A percentile compares a stretch with the other conserved stretches of the same genome.
Conservation (phyloP, 495 filamentous ascomycete genomes). For the Penicillium malachiteum region DNA sequence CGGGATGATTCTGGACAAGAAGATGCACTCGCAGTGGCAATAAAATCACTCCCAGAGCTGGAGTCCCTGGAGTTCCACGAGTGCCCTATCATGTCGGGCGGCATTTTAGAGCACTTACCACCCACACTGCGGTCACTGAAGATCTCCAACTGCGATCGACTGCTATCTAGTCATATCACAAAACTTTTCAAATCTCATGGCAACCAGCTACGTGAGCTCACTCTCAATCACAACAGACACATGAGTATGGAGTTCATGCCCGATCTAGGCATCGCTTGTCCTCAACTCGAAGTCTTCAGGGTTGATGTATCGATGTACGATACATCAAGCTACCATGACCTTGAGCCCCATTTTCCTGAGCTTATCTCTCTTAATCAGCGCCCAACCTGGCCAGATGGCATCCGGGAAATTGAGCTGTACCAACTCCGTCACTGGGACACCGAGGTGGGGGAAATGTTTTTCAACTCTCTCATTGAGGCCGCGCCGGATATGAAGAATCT, state of each 20-base stretch:
- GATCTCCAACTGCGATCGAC: slow-evolving; percentile 70
- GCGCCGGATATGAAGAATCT: slow-evolving; percentile 62
- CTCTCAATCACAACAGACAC: slow-evolving; percentile 71
- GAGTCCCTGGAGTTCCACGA: slow-evolving; percentile 65
- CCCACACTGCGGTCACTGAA: slow-evolving; percentile 60
- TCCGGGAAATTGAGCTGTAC: slow-evolving; percentile 68
- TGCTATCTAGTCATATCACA: slow-evolving; percentile 58
- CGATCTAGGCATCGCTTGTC: slow-evolving; percentile 59
- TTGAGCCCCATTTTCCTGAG: slow-evolving; percentile 66
- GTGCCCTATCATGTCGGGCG: slow-evolving; percentile 60
- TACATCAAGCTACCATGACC: slow-evolving; percentile 58
- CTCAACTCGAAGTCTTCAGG: slow-evolving; percentile 62
- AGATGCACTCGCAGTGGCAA: slow-evolving; percentile 52
- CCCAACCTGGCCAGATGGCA: slow-evolving; percentile 70
- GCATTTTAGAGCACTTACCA: slow-evolving; percentile 62
- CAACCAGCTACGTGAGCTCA: slow-evolving; percentile 57
- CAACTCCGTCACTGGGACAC: slow-evolving; percentile 70
- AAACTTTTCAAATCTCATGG: slow-evolving; percentile 64
- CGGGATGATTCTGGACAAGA: slow-evolving; percentile 32
- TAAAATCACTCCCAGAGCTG: slow-evolving; percentile 60
- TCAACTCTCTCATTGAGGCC: slow-evolving; percentile 69
- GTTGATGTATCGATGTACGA: slow-evolving; percentile 73
- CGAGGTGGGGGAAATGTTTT: slow-evolving; percentile 67
- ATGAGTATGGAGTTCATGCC: slow-evolving; percentile 71
- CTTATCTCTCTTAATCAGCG: slow-evolving; percentile 59